Percentiles rank a stretch among this genome's conserved stretches.
Evolutionary conservation across 257 asterid species (phyloP).

Genomic region (Vinca minor): DNA sequence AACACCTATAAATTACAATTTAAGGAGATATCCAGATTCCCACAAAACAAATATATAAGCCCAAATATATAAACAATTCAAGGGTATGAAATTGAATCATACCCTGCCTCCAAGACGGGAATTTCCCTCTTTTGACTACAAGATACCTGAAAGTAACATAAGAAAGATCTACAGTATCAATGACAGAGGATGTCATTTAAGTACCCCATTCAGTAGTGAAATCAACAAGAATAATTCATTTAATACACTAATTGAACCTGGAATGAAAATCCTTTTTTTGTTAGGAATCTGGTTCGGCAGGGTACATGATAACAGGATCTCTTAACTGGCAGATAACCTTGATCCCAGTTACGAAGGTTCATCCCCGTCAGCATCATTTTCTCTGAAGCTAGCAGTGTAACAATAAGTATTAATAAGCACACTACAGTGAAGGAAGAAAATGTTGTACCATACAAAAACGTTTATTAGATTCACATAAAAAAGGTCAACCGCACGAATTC

Average conservation of each 20-base stretch:
- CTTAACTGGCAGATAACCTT: constrained; percentile 24
- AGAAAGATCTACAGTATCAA: neutral
- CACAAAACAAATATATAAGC: neutral
- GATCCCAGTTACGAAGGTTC: constrained; percentile 24
- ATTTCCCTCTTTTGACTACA: constrained; percentile 24
- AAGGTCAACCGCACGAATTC: no score
- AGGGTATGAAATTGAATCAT: constrained; percentile 13
- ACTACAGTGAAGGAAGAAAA: neutral
- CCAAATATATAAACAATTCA: neutral
- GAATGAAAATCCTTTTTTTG: constrained; percentile 26
- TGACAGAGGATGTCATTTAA: neutral
- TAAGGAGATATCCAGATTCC: neutral
- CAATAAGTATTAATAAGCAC: neutral
- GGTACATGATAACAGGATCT: constrained; percentile 25
- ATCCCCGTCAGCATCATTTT: constrained; percentile 27
- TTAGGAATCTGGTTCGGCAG: constrained; percentile 19
- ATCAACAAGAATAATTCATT: neutral
- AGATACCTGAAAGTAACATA: constrained; percentile 21
- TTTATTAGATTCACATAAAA: no score
- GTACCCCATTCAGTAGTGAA: neutral
- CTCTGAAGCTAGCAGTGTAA: constrained; percentile 25
- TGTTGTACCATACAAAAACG: no score
- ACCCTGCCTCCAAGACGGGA: constrained; percentile 28
- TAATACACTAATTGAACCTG: constrained; percentile 37
- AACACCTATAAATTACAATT: neutral